A percentile compares a stretch with the other conserved stretches of the same genome.
phyloP scores from a whole-genome alignment of 164 flowering plant genomes.

The Vitis riparia region DNA sequence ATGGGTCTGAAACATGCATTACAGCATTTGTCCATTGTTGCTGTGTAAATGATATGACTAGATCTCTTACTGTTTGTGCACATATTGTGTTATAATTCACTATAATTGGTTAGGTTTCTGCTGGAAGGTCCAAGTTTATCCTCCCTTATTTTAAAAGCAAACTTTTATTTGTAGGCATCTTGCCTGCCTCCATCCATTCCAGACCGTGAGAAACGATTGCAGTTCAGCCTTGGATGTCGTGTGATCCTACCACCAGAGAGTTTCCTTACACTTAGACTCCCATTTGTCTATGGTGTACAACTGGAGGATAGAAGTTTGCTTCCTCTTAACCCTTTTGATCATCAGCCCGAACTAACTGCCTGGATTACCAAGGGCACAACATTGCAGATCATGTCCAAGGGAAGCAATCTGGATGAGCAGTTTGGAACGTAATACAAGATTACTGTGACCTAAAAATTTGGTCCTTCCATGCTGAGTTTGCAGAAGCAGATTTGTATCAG shows the following conservation, averaged over 20 bases:
- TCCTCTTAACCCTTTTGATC: constrained; percentile 65
- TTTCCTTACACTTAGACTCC: constrained; percentile 74
- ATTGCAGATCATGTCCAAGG: constrained; percentile 61
- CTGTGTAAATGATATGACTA: background rate
- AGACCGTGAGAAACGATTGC: constrained; percentile 53
- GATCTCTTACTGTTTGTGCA: background rate
- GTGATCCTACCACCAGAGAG: constrained; percentile 92
- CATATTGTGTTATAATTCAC: background rate
- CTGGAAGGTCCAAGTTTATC: background rate
- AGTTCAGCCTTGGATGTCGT: constrained; percentile 68
- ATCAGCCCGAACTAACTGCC: constrained; percentile 83
- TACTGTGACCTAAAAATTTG: background rate
- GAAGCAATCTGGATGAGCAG: constrained; percentile 31
- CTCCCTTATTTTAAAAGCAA: background rate
- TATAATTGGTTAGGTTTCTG: background rate
- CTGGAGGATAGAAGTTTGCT: constrained; percentile 54
- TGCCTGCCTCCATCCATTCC: constrained; percentile 58
- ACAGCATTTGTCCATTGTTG: background rate
- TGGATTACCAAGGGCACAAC: constrained; percentile 68
- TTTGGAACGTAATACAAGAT: constrained; percentile 5
- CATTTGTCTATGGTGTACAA: constrained; percentile 83
- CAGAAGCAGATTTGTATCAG: constrained; percentile 8
- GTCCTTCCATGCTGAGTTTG: background rate
- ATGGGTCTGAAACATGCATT: background rate
- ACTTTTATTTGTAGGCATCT: constrained; percentile 47